Conservation (phyloP, 306 rosid genomes). For the Carpinus viminea region DNA sequence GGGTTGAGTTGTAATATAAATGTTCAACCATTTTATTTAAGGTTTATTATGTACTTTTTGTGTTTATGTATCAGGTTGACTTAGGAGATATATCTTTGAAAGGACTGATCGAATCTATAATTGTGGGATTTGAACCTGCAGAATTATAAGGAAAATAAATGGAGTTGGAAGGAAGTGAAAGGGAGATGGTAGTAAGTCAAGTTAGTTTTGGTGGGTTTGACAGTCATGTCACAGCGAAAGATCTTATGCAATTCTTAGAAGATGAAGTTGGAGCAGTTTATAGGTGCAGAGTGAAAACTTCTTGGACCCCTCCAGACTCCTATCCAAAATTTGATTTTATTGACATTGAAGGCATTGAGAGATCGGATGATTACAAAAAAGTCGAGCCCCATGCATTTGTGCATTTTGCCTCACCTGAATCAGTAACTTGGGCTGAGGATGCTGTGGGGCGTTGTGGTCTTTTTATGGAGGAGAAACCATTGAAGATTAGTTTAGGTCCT, state of each 20-base stretch:
- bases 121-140: slow-evolving; percentile 23
- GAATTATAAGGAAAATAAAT: slow-evolving; percentile 40
- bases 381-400: slow-evolving; percentile 88
- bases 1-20: slow-evolving; percentile 2
- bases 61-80: background rate
- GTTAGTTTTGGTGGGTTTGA: slow-evolving; percentile 80
- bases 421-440: slow-evolving; percentile 45
- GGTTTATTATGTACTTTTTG: background rate
- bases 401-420: slow-evolving; percentile 56
- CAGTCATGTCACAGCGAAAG: slow-evolving; percentile 50
- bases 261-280: slow-evolving; percentile 57
- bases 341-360: slow-evolving; percentile 21
- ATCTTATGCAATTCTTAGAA: slow-evolving; percentile 51
- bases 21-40: background rate
- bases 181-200: slow-evolving; percentile 58
- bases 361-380: slow-evolving; percentile 39
- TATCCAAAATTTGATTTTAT: slow-evolving; percentile 52
- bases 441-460: slow-evolving; percentile 53
- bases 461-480: slow-evolving; percentile 33
- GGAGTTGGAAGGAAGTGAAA: slow-evolving; percentile 43
- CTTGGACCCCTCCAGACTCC: slow-evolving; percentile 80
- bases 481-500: slow-evolving; percentile 67
- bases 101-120: slow-evolving; percentile 7
- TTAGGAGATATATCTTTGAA: background rate
- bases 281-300: slow-evolving; percentile 78